phyloP scores from a whole-genome alignment of 2,329 filamentous ascomycete species.

The Neofusicoccum parvum region DNA sequence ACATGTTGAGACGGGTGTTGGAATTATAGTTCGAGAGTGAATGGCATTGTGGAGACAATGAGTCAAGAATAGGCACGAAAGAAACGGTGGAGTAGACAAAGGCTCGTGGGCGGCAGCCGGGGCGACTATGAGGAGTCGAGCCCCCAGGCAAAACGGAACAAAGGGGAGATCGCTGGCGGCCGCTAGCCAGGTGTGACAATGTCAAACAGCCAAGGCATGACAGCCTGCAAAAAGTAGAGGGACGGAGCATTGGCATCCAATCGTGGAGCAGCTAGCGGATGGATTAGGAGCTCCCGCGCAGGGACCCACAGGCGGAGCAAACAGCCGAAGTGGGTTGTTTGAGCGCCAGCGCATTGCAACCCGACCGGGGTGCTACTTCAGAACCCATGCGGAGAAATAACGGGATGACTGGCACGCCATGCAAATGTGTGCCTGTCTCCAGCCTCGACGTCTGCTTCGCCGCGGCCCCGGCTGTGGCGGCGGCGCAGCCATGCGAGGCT shows the following conservation, averaged over 20 bases:
- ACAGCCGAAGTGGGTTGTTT: slow-evolving; percentile 2
- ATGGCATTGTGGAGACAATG: slow-evolving; percentile 10
- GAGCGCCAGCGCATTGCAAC: slow-evolving; percentile 8
- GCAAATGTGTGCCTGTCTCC: neutral
- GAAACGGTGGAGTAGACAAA: neutral
- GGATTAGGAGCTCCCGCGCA: neutral
- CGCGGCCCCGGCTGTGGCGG: no score
- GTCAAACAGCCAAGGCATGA: slow-evolving; percentile 16
- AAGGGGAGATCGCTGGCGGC: neutral
- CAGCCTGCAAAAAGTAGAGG: neutral
- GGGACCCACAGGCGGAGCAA: slow-evolving; percentile 5
- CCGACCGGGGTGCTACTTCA: neutral
- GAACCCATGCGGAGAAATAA: neutral
- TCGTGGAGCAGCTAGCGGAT: slow-evolving; percentile 4
- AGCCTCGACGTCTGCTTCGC: no score
- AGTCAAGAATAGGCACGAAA: neutral
- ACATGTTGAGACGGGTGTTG: slow-evolving; percentile 1
- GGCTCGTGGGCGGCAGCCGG: neutral
- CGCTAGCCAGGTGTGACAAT: neutral
- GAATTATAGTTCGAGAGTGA: neutral
- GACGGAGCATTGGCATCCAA: neutral
- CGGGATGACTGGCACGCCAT: neutral
- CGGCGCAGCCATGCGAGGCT: neutral
- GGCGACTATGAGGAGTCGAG: slow-evolving; percentile 1
- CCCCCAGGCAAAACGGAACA: neutral